Evolutionary conservation across 768 basidiomycete genomes (phyloP), one percentile per base, ranked within the genome.

Genomic region (Cubamyces sp.): DNA sequence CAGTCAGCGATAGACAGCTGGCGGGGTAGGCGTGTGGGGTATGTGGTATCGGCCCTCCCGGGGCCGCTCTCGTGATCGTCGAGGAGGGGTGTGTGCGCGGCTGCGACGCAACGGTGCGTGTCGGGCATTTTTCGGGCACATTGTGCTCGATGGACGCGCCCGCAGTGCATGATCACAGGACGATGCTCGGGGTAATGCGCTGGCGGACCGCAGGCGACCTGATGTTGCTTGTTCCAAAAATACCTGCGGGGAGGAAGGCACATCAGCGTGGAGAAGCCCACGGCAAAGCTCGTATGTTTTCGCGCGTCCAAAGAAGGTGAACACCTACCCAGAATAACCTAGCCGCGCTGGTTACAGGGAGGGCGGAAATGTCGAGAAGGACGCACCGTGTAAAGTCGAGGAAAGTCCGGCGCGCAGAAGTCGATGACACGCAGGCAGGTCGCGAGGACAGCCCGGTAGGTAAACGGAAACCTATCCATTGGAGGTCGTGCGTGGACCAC

Each of bases 391-490:
- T 7, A 51, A 15, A n/a, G 21, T 39, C 56, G 56, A 57, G 56
- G 45, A 39, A 48, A 57, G 57, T 52, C 57, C 57, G 57, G 37
- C 40, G 19, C 6, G 26, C 15, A 30, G 34, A 34, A 3, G 49
- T 34, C 49, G 49, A 14, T 14, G 11, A 41, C 56, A 45, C 42
- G 41, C 49, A 51, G 49, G 57, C 57, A n/a, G 25, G 57, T 51
- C 57, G 57, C 57, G 47, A 34, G 57, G 57, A 52, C 57, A 59
- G 41, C 40, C 57, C 57, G 57, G 57, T 49, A 51, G 57, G 41
- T 42, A 45, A 45, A 37, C 57, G 57, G 57, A 59, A 59, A 34
- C 16, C 19, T 43, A 30, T 52, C 25, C 41, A 54, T 54, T 54
- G 12, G 21, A 41, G 40, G 42, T 19, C 7, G 46, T 34, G 41